phyloP scores from a whole-genome alignment of 1,284 basidiomycete genomes.

The Ustilago bromivora region DNA sequence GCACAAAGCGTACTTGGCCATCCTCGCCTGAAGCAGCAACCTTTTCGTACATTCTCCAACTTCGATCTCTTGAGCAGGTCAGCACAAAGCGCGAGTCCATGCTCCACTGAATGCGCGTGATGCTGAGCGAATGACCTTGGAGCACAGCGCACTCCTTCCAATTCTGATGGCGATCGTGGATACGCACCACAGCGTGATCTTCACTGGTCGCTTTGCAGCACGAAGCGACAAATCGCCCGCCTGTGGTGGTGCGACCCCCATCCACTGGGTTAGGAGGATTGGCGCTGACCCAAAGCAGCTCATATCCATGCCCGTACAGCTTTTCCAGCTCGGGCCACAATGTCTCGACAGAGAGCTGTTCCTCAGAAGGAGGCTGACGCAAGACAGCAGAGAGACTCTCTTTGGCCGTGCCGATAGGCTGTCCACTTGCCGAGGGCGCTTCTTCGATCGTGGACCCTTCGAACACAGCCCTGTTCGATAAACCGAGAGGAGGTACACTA shows the following conservation, averaged over 20 bases:
- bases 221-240: conserved; percentile 82
- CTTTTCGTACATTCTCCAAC: conserved; percentile 84
- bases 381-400: conserved; percentile 43
- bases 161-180: conserved; percentile 80
- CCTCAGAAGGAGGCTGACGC: conserved; percentile 72
- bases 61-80: conserved; percentile 88
- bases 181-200: conserved; percentile 88
- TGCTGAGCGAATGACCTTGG: conserved; percentile 85
- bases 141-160: conserved; percentile 77
- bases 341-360: conserved; percentile 81
- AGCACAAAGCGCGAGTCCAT: conserved; percentile 82
- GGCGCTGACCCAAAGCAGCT: conserved; percentile 74
- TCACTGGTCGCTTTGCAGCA: conserved; percentile 87
- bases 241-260: conserved; percentile 49
- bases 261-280: conserved; percentile 30
- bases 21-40: neutral
- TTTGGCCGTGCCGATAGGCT: conserved; percentile 46
- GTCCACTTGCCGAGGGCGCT: conserved; percentile 43
- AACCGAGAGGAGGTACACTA: conserved; percentile 64
- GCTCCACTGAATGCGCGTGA: conserved; percentile 90
- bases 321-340: conserved; percentile 98
- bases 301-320: conserved; percentile 97
- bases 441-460: conserved; percentile 39
- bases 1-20: conserved; percentile 34
- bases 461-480: conserved; percentile 66